Percentiles rank a stretch among this genome's conserved stretches.
phyloP scores from a whole-genome alignment of 768 basidiomycete genomes.

The Podaxis sp. region DNA sequence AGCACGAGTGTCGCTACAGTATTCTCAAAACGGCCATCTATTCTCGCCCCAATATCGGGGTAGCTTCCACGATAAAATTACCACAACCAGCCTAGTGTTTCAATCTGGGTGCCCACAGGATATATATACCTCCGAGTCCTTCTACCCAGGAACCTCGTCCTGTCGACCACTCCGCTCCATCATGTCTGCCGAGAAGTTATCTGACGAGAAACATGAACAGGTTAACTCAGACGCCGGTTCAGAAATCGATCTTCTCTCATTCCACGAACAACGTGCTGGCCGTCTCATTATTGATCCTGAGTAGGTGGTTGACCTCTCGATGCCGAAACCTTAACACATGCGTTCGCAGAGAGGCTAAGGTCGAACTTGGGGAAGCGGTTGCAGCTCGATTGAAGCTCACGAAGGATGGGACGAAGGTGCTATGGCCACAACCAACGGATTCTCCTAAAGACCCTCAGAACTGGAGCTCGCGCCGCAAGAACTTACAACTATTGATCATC shows the following conservation, averaged over 20 bases:
- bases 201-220: constrained; percentile 19
- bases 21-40: background rate
- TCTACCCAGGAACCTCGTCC: background rate
- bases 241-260: constrained; percentile 34
- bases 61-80: background rate
- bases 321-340: background rate
- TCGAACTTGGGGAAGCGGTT: constrained; percentile 57
- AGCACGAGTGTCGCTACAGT: background rate
- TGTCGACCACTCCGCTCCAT: constrained; percentile 4
- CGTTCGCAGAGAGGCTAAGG: constrained; percentile 50
- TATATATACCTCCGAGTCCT: constrained; percentile 4
- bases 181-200: constrained; percentile 25
- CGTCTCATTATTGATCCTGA: constrained; percentile 60
- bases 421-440: constrained; percentile 71
- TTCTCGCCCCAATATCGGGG: background rate
- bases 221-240: constrained; percentile 18
- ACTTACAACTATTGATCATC: constrained; percentile 55
- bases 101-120: background rate
- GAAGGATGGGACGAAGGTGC: constrained; percentile 52
- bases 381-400: constrained; percentile 57
- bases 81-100: background rate
- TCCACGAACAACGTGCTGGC: constrained; percentile 56
- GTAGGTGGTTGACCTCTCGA: constrained; percentile 34
- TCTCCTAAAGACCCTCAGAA: constrained; percentile 66
- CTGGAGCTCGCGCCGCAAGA: constrained; percentile 54